phyloP scores from a whole-genome alignment of 306 rosid genomes.

The Biancaea sappan region DNA sequence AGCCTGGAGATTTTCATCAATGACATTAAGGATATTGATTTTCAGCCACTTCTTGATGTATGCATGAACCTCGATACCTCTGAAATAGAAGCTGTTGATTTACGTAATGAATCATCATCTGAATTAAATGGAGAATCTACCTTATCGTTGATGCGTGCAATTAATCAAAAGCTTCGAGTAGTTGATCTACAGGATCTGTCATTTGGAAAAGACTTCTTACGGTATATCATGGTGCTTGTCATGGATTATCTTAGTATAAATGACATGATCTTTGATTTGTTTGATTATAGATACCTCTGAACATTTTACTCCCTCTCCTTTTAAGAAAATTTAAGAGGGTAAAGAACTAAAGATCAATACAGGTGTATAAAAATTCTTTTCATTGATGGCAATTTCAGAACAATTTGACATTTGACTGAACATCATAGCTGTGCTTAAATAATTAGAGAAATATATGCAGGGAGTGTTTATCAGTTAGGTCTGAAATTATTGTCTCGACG shows the following conservation, averaged over 20 bases:
- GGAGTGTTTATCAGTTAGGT: not conserved
- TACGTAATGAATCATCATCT: conserved; percentile 57
- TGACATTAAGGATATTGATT: conserved; percentile 67
- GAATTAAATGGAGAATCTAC: conserved; percentile 61
- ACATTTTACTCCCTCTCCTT: conserved; percentile 18
- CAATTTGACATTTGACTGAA: conserved; percentile 18
- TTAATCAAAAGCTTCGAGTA: conserved; percentile 72
- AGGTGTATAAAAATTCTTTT: conserved; percentile 1
- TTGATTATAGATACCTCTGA: not conserved
- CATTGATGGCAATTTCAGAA: conserved; percentile 15
- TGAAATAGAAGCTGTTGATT: conserved; percentile 74
- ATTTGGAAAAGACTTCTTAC: conserved; percentile 65
- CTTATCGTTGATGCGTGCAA: conserved; percentile 69
- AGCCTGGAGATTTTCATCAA: conserved; percentile 63
- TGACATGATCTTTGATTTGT: conserved; percentile 26
- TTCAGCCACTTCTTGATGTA: conserved; percentile 66
- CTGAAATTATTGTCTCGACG: conserved; percentile 12
- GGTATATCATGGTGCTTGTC: conserved; percentile 54
- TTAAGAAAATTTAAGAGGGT: conserved; percentile 23
- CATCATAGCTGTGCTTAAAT: conserved; percentile 17
- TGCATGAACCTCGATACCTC: conserved; percentile 57
- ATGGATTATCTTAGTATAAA: conserved; percentile 30
- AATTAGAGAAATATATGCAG: not conserved
- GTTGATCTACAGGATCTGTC: conserved; percentile 70
- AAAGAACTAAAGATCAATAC: not conserved